phyloP scores from a whole-genome alignment of 1,284 basidiomycete genomes.

The Austroboletus niveus region DNA sequence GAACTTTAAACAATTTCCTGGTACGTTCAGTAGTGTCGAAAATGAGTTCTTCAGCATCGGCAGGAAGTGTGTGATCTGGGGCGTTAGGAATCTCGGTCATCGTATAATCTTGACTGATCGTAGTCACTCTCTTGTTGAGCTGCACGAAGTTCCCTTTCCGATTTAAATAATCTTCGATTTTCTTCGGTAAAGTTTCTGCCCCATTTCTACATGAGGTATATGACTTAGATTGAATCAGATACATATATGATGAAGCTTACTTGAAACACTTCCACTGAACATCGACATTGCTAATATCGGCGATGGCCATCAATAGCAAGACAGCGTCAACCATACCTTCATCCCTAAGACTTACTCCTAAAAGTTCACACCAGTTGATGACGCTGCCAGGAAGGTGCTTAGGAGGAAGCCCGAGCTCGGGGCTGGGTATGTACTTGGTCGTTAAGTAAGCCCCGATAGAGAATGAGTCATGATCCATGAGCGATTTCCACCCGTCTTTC shows the following conservation, averaged over 20 bases:
- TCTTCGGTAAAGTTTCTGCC: slow-evolving; percentile 15
- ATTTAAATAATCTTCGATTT: slow-evolving; percentile 15
- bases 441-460: slow-evolving; percentile 21
- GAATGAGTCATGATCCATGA: slow-evolving; percentile 17
- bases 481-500: slow-evolving; percentile 14
- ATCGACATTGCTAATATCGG: neutral
- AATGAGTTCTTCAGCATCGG: neutral
- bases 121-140: slow-evolving; percentile 8
- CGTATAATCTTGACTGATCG: slow-evolving; percentile 1
- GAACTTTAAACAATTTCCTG: neutral
- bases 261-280: slow-evolving; percentile 16
- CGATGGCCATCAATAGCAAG: neutral
- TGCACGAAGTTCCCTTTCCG: neutral
- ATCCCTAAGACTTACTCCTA: no score
- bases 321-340: no score
- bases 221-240: neutral
- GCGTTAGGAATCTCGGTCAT: neutral
- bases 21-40: neutral
- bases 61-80: neutral
- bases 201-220: slow-evolving; percentile 17
- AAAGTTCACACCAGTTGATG: slow-evolving; percentile 22
- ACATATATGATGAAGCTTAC: slow-evolving; percentile 2
- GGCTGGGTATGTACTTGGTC: slow-evolving; percentile 19
- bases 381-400: slow-evolving; percentile 13
- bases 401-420: slow-evolving; percentile 10